Base-by-base conservation (phyloP, 345 rosid species). In the Anacardium occidentale region DNA sequence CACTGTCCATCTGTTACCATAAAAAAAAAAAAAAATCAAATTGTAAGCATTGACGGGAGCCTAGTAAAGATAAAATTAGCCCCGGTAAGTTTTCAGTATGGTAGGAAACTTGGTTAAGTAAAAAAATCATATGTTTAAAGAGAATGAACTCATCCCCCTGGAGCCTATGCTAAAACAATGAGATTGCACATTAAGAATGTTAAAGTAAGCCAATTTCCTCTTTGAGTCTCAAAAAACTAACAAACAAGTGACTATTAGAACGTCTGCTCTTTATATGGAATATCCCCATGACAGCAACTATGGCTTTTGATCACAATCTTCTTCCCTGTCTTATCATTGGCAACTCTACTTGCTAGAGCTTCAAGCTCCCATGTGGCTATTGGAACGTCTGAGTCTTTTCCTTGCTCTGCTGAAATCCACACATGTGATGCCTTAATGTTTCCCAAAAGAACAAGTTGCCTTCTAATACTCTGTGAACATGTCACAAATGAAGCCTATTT, bases 391-490 rank as follows among this genome's bases (percentile, higher is more conserved):
- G 66, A 40, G 62, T 72, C 80, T 61, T 67, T 83, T 20, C 40
- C 61, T 54, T 85, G 89, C 83, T 55, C 62, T 14, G 15, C 62
- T 20, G 25, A 44, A 45, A 55, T 70, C 67, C 45, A 26, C 2
- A 34, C 66, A 13, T 85, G 89, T 29, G 71, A 71, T 32, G 85
- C 89, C 62, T 78, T 73, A 15, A 52, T 0, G 70, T 48, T 54
- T 70, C 50, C 22, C 42, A 14, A 47, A 22, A 24, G 76, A 84
- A 18, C 57, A 77, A 40, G 56, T 87, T 14, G 85, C 87, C 7
- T 53, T 74, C 1, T 67, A n/a, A 61, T 87, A 89, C 82, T 78
- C 82, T 0, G 85, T 82, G 32, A 70, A 70, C 67, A 7, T 67
- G 13, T 74, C 85, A 5, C 77, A 66, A 58, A 72, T 87, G 77